These are phyloP conservation scores for Isatis lusitanica DNA, from an alignment of 441 rosid genomes.

Conservation along the genomic window DNA sequence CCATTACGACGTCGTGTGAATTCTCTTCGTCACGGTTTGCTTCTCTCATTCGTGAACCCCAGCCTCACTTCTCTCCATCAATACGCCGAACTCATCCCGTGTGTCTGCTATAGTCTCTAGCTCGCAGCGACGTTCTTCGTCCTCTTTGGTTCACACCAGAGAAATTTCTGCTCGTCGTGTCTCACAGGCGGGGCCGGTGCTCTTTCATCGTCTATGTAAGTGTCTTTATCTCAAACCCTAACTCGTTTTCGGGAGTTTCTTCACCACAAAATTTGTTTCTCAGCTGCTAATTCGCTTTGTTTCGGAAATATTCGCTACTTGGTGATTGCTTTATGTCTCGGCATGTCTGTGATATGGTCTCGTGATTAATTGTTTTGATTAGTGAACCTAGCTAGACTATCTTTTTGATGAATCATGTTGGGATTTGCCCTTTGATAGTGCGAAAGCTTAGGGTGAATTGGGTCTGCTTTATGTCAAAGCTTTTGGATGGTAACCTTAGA, in stretches of 20 bases:
- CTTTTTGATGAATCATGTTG: slow-evolving; percentile 10
- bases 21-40: neutral
- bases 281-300: slow-evolving; percentile 3
- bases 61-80: slow-evolving; percentile 16
- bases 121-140: slow-evolving; percentile 9
- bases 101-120: neutral
- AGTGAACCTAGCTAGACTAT: neutral
- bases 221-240: slow-evolving; percentile 26
- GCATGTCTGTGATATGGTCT: neutral
- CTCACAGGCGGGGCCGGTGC: neutral
- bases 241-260: slow-evolving; percentile 4
- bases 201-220: slow-evolving; percentile 16
- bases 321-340: too few species aligned
- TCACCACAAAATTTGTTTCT: neutral
- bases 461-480: neutral
- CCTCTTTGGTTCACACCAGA: slow-evolving; percentile 8
- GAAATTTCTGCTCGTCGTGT: neutral
- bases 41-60: slow-evolving; percentile 16
- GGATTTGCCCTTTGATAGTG: neutral
- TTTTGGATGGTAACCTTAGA: slow-evolving; percentile 13
- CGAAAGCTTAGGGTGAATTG: slow-evolving; percentile 3
- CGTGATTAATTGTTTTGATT: neutral
- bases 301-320: neutral
- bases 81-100: slow-evolving; percentile 20
- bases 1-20: slow-evolving; percentile 10